Evolutionary conservation across 2,329 filamentous ascomycete genomes (phyloP), one percentile per base, ranked within the genome.

Genomic region (Colletotrichum navitas): DNA sequence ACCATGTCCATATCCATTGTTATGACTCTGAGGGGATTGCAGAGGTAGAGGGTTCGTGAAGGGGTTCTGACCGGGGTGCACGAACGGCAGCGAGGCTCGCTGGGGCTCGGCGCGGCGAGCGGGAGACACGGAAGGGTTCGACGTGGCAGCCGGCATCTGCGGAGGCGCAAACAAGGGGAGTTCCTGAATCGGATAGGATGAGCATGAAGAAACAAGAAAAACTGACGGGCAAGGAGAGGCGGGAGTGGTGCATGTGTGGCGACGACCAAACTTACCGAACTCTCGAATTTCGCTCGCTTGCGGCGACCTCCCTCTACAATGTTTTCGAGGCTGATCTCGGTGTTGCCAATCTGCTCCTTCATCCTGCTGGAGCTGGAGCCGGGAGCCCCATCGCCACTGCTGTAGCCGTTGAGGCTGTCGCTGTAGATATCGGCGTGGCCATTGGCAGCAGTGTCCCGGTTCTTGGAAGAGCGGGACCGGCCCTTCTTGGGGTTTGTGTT

Each of bases 291-390:
- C 77, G 95, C 94, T 79, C 94, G 91, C 86, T 98, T 98, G 80
- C 96, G 92, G 82, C 96, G 92, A 76, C 95, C 95, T 79, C 97
- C 96, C 83, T 98, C 95, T 73, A 99, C 93, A 81, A 99, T 98
- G 80, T 99, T 99, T 77, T 98, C 95, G 76, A 98, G 90, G 80
- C 95, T 98, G 79, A 99, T 99, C 77, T 99, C 96, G 21, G 96
- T 97, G 80, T 94, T 98, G 60, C 94, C 94, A 77, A 97, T 90
- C 75, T 94, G 92, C 78, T 98, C 95, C 81, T 93, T 94, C 76
- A 88, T 89, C 80, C 93, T 93, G 77, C 93, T 91, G 71, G 92
- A 92, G 75, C 92, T 87, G 66, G 94, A 95, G 75, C 90, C 92
- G 73, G 93, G 89, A 36, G 91, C 93, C 73, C 91, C 92, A 75